phyloP scores from a whole-genome alignment of 441 rosid species.

The Populus hybrid region DNA sequence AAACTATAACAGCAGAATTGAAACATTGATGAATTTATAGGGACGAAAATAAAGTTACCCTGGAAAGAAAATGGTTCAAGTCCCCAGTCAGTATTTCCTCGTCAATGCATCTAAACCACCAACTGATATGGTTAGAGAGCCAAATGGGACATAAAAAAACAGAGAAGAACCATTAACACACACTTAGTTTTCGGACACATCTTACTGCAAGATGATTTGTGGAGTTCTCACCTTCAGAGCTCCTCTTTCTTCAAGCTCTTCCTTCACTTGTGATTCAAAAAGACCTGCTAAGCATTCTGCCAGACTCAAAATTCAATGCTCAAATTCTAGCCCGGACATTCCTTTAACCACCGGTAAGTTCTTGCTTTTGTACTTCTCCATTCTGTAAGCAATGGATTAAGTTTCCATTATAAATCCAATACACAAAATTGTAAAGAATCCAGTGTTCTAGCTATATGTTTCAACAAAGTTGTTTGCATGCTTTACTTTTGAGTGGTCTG shows the following conservation, averaged over 20 bases:
- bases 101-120: no score
- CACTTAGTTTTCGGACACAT: background rate
- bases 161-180: background rate
- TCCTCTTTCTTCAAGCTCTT: constrained; percentile 22
- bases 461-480: background rate
- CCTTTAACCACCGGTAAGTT: constrained; percentile 30
- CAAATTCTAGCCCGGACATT: constrained; percentile 27
- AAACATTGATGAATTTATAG: no score
- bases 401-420: background rate
- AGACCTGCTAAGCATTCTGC: constrained; percentile 9
- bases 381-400: background rate
- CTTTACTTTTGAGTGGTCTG: background rate
- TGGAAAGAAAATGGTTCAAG: no score
- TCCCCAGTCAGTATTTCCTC: no score
- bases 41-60: no score
- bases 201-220: constrained; percentile 25
- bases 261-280: constrained; percentile 19
- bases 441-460: background rate
- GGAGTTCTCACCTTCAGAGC: constrained; percentile 22
- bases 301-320: constrained; percentile 25
- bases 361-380: background rate
- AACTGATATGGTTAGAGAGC: no score
- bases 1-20: no score
- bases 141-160: no score
- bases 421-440: background rate